Evolutionary conservation across 306 rosid genomes (phyloP).

Genomic region (Potentilla sterilis): DNA sequence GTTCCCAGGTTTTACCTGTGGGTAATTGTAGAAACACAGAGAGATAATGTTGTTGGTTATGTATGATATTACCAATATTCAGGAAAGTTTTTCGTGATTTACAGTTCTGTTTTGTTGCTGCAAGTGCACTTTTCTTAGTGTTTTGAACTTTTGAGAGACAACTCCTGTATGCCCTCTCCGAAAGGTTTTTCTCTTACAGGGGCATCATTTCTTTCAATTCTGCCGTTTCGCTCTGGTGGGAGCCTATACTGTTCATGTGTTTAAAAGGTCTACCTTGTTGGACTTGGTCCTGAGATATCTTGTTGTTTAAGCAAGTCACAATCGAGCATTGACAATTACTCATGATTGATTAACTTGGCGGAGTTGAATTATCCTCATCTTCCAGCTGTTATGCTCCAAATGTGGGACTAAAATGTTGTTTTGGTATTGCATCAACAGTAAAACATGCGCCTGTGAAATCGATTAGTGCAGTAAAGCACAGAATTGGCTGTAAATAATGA

Average conservation of each 20-base stretch:
- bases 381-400: neutral
- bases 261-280: neutral
- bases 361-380: neutral
- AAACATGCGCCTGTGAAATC: neutral
- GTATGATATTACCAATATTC: slow-evolving; percentile 29
- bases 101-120: neutral
- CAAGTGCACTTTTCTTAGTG: neutral
- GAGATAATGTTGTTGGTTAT: slow-evolving; percentile 22
- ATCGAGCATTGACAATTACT: neutral
- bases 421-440: neutral
- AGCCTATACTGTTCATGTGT: neutral
- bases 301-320: neutral
- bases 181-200: neutral
- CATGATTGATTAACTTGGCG: neutral
- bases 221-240: neutral
- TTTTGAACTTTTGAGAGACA: neutral
- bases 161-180: neutral
- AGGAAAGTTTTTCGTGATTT: slow-evolving; percentile 4
- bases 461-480: neutral
- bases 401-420: neutral
- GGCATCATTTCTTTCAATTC: neutral
- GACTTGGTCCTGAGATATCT: neutral
- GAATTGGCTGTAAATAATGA: neutral
- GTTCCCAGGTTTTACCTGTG: slow-evolving; percentile 25
- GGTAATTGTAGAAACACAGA: slow-evolving; percentile 25